Percentiles rank a stretch among this genome's conserved stretches.
phyloP scores from a whole-genome alignment of 2,329 filamentous ascomycete species.

The Metarhizium humberi region DNA sequence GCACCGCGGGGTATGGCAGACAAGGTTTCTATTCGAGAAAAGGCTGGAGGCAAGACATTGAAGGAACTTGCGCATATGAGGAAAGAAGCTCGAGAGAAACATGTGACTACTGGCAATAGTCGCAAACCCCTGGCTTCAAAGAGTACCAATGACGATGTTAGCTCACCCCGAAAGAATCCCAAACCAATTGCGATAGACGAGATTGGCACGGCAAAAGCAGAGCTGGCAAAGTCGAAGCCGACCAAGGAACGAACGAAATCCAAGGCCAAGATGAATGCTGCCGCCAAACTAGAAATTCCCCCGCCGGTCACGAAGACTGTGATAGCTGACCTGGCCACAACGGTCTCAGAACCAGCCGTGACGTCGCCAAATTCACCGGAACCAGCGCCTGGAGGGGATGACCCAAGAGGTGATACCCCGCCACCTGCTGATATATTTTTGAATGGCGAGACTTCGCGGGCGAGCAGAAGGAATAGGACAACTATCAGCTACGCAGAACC shows the following conservation, averaged over 20 bases:
- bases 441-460: constrained; percentile 49
- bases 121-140: constrained; percentile 46
- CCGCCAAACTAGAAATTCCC: constrained; percentile 12
- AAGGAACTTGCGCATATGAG: constrained; percentile 35
- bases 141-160: constrained; percentile 50
- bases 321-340: constrained; percentile 13
- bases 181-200: constrained; percentile 27
- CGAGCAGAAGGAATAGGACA: constrained; percentile 56
- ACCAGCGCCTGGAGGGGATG: constrained; percentile 25
- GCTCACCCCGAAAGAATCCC: constrained; percentile 45
- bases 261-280: constrained; percentile 17
- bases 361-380: constrained; percentile 42
- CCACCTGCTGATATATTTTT: constrained; percentile 49
- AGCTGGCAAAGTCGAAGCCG: constrained; percentile 19
- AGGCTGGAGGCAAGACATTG: constrained; percentile 30
- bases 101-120: constrained; percentile 16
- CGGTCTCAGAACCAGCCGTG: constrained; percentile 29
- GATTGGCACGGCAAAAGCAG: constrained; percentile 28
- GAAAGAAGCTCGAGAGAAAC: constrained; percentile 29
- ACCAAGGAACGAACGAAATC: constrained; percentile 16
- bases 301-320: constrained; percentile 9
- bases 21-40: constrained; percentile 23
- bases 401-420: constrained; percentile 41
- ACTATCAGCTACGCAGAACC: constrained; percentile 76
- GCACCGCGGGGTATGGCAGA: constrained; percentile 9